Conservation (phyloP, 192 early-diverging fungal genomes). For the Umbelopsis sp. region DNA sequence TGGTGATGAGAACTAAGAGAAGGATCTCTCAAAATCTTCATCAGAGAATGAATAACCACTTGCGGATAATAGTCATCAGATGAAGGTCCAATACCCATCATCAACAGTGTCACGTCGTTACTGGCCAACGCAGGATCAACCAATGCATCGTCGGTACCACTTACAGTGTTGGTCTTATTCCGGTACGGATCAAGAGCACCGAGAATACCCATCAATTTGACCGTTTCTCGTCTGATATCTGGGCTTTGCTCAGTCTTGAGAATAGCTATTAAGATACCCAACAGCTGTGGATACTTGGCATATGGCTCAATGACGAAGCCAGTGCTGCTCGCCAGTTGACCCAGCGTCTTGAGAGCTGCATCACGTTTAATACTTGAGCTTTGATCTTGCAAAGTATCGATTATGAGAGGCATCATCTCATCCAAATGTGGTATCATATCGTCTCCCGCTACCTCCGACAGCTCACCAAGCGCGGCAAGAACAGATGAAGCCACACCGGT, state of each 20-base stretch:
- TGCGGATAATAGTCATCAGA: conserved; percentile 90
- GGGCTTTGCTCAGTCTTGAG: conserved; percentile 80
- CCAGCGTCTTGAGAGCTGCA: conserved; percentile 85
- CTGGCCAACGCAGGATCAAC: conserved; percentile 52
- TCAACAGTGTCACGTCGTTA: conserved; percentile 58
- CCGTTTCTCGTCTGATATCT: conserved; percentile 78
- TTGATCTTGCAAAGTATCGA: conserved; percentile 89
- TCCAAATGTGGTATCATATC: conserved; percentile 82
- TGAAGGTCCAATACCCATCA: conserved; percentile 74
- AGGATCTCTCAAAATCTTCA: conserved; percentile 86
- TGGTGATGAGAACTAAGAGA: conserved; percentile 82
- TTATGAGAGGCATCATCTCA: conserved; percentile 81
- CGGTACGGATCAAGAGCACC: conserved; percentile 95
- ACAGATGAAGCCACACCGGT: conserved; percentile 80
- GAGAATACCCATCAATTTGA: conserved; percentile 90
- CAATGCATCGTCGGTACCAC: conserved; percentile 50
- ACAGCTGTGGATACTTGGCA: conserved; percentile 81
- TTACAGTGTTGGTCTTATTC: conserved; percentile 59
- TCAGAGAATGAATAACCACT: conserved; percentile 85
- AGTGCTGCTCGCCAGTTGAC: conserved; percentile 83
- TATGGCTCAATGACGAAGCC: conserved; percentile 92
- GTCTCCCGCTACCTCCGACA: conserved; percentile 83
- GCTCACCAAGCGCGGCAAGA: conserved; percentile 79
- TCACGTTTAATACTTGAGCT: conserved; percentile 81
- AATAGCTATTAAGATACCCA: conserved; percentile 76